phyloP scores from a whole-genome alignment of 768 basidiomycete species.

The Termitomyces sp. region DNA sequence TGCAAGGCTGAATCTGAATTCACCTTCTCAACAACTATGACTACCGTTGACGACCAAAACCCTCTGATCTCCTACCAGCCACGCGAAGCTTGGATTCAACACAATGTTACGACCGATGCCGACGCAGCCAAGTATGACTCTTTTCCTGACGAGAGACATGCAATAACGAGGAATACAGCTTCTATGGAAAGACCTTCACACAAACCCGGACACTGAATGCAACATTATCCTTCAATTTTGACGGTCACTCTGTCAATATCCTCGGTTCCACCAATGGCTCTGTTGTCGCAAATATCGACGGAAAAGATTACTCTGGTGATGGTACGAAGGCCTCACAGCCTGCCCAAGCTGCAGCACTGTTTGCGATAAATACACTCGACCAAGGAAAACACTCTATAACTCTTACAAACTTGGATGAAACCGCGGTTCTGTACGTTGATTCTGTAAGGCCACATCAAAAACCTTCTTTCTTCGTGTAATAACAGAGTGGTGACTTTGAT shows the following conservation, averaged over 20 bases:
- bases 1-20: too few species aligned
- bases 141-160: neutral
- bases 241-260: neutral
- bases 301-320: neutral
- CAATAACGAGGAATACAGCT: neutral
- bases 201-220: neutral
- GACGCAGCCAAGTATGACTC: neutral
- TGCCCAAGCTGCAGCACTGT: neutral
- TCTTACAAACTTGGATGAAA: neutral
- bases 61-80: conserved; percentile 4
- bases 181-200: conserved; percentile 1
- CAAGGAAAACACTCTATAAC: neutral
- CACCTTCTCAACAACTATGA: neutral
- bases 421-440: neutral
- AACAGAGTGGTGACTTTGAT: neutral
- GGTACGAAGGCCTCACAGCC: neutral
- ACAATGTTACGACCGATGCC: neutral
- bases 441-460: neutral
- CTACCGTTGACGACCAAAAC: conserved; percentile 3
- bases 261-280: conserved; percentile 3
- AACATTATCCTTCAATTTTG: conserved; percentile 1
- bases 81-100: conserved; percentile 2
- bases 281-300: conserved; percentile 1
- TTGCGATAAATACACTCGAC: neutral
- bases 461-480: too few species aligned